Base-by-base conservation (phyloP, 2,329 filamentous ascomycete species). In the Huntiella savannae region DNA sequence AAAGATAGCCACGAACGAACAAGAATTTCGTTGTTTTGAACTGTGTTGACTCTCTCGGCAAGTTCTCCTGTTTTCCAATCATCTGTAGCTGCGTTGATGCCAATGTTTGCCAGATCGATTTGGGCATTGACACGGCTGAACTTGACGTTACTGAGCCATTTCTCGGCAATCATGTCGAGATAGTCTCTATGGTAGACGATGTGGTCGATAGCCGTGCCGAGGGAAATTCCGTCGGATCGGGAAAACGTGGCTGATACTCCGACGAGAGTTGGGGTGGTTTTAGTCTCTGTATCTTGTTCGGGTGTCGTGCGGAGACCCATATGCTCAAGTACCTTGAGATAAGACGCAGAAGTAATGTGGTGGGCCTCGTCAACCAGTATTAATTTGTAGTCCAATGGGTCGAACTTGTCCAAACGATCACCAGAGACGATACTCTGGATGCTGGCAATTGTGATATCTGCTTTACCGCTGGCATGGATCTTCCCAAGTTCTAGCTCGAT, bases 341-440 rank as follows among this genome's bases (percentile, higher is more conserved):
- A 96, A 5, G 77, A 76, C 2, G 75, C 70, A 1, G 91, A 82
- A 39, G 95, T 87, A 45, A 96, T 93, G 60, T 98, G 91, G 59
- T 98, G 91, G 4, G 88, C 91, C 62, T 98, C 91, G 53, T 98
- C 91, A 3, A 98, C 88, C 2, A 98, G 70, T 0, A 98, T 66
- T 0, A 98, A 73, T 62, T 98, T 98, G 67, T 88, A 96, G 5
- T 66, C 67, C 0, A 60, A 61, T 0, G 86, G 82, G 53, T 92
- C 75, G 55, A 88, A 96, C 57, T 94, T 95, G 33, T 61, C 57
- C n/a, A 96, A 69, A 2, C 91, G 74, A 45, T 79, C 73, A 10
- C 75, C 73, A 4, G 83, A 92, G 5, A 70, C 75, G 54, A 98
- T 76, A 59, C 84, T 95, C 56, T 81, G 78, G 33, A 98, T 71